These are phyloP conservation scores for Talaromyces ruber DNA, from an alignment of 495 filamentous ascomycete genomes.

Conservation along the genomic window DNA sequence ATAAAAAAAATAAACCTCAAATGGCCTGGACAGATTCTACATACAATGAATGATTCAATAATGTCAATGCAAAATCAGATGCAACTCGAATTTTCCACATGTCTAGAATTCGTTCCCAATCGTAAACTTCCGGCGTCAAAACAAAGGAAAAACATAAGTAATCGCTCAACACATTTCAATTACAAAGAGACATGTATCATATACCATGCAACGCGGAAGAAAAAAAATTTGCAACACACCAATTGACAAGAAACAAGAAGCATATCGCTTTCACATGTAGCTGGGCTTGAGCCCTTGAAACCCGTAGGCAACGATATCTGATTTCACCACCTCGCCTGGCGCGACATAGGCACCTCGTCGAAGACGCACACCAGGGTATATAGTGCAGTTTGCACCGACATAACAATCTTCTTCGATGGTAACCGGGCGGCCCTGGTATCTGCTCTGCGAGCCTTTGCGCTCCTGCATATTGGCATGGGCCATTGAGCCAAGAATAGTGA, in stretches of 20 bases:
- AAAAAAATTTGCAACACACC: background rate
- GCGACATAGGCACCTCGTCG: constrained; percentile 35
- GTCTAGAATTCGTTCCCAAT: background rate
- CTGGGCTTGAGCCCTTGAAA: constrained; percentile 37
- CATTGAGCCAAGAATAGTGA: constrained; percentile 73
- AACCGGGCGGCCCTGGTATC: constrained; percentile 62
- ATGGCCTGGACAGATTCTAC: background rate
- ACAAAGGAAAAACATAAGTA: background rate
- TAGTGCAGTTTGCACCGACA: constrained; percentile 78
- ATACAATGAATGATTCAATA: background rate
- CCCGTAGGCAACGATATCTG: constrained; percentile 34
- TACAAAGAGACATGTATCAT: background rate
- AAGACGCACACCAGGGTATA: constrained; percentile 53
- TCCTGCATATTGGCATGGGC: constrained; percentile 68
- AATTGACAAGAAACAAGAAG: background rate
- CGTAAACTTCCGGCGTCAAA: background rate
- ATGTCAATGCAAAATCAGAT: background rate
- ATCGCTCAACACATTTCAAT: background rate
- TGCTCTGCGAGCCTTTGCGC: constrained; percentile 65
- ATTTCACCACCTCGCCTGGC: constrained; percentile 37
- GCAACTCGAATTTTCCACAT: background rate
- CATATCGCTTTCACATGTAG: constrained; percentile 25
- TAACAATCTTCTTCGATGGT: constrained; percentile 83
- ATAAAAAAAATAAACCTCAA: background rate
- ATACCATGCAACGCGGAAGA: background rate